A percentile compares a stretch with the other conserved stretches of the same genome.
Evolutionary conservation across 768 basidiomycete species (phyloP).

Genomic region (Kwoniella dejecticola): DNA sequence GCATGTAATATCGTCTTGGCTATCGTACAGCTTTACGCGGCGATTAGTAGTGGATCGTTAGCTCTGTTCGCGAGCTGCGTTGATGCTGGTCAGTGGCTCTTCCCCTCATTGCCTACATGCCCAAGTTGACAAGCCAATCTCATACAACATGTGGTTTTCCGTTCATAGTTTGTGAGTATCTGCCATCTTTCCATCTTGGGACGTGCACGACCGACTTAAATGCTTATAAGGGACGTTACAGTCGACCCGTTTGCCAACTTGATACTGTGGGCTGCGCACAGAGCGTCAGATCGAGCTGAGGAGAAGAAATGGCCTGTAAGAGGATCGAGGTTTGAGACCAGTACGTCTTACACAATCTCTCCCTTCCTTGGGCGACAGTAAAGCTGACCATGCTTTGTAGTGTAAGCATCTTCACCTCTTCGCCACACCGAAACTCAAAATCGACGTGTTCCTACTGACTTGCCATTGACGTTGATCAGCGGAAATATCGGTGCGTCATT

Average conservation of each 20-base stretch:
- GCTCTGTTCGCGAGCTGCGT: slow-evolving; percentile 86
- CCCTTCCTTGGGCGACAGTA: not conserved
- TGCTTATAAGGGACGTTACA: slow-evolving; percentile 3
- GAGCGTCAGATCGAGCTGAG: slow-evolving; percentile 71
- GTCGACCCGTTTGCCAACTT: slow-evolving; percentile 57
- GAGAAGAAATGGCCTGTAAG: slow-evolving; percentile 88
- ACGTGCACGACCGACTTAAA: not conserved
- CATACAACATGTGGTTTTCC: too few species aligned
- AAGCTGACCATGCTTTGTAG: slow-evolving; percentile 11
- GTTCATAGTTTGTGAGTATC: slow-evolving; percentile 28
- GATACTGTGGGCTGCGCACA: slow-evolving; percentile 68
- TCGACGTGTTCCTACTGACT: too few species aligned
- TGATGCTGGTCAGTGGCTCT: slow-evolving; percentile 64
- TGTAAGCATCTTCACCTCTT: slow-evolving; percentile 8
- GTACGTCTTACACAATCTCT: slow-evolving; percentile 28
- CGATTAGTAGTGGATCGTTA: slow-evolving; percentile 77
- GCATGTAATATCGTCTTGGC: slow-evolving; percentile 68
- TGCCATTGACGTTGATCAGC: slow-evolving; percentile 12
- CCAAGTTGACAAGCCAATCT: not conserved
- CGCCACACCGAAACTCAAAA: too few species aligned
- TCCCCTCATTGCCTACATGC: not conserved
- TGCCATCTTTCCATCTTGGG: too few species aligned
- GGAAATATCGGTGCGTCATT: slow-evolving; percentile 42
- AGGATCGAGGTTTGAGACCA: slow-evolving; percentile 81
- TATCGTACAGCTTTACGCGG: slow-evolving; percentile 74